Conservation (phyloP, 257 asterid genomes). For the Solanum sejunctum region DNA sequence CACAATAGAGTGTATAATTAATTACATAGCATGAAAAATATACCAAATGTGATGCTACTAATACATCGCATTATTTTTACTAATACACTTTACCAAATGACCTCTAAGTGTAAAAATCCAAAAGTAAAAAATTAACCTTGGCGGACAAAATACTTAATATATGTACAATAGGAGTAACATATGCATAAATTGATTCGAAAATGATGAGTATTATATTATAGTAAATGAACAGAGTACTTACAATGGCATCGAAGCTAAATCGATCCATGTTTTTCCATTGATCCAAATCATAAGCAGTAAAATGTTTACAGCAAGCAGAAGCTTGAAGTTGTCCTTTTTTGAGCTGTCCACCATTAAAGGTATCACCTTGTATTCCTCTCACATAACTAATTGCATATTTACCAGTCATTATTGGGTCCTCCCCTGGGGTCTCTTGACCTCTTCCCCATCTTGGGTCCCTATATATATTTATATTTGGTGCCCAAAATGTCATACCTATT, state of each 20-base stretch:
- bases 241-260: constrained; percentile 50
- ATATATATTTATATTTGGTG: constrained; percentile 68
- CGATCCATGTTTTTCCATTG: constrained; percentile 51
- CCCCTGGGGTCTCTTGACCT: constrained; percentile 90
- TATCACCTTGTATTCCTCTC: constrained; percentile 70
- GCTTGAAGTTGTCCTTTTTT: constrained; percentile 37
- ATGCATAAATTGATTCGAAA: background rate
- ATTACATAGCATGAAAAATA: too few species aligned
- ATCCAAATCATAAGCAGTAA: constrained; percentile 80
- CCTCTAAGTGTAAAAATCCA: too few species aligned
- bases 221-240: constrained; percentile 2
- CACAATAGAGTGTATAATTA: too few species aligned
- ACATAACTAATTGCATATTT: constrained; percentile 57
- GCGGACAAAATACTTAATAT: background rate
- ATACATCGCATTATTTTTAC: too few species aligned
- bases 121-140: too few species aligned
- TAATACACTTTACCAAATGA: too few species aligned
- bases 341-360: constrained; percentile 31
- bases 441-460: constrained; percentile 93
- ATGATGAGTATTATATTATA: background rate
- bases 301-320: constrained; percentile 82
- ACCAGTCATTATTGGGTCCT: constrained; percentile 47
- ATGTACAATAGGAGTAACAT: background rate
- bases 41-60: too few species aligned
- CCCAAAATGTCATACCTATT: constrained; percentile 78